Base-by-base conservation (phyloP, 768 basidiomycete genomes). In the Pleurotus pulmonarius region DNA sequence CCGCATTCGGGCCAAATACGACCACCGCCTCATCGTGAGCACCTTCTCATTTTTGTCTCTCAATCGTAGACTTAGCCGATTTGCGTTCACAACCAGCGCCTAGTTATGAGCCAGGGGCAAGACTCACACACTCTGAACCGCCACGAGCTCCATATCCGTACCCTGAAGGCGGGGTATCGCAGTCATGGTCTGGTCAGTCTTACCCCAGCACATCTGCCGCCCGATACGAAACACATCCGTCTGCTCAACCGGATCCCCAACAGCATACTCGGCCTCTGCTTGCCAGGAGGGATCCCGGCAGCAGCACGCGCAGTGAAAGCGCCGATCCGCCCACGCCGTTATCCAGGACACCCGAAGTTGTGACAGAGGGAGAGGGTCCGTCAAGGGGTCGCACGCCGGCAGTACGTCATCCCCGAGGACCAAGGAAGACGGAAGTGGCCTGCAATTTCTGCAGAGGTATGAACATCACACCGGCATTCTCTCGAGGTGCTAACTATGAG, bases 361-460 rank as follows among this genome's bases (percentile, higher is more conserved):
- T 24, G 37, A 41, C 38, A 11, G 51, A 53, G 16, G 51, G 51
- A 53, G 51, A 53, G 51, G 51, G 51, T 37, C 41, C 51, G n/a
- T 16, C 51, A 12, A 53, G 51, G 51, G 51, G 51, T 53, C 51
- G 51, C 5, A 53, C 51, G 12, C 16, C 51, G 37, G 51, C 39
- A 8, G 51, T 29, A 53, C 51, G 51, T 53, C 51, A 53, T 41
- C 51, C 51, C 18, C 51, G 51, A 16, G 51, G 51, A 12, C 51
- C 51, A n/a, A 69, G 73, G 61, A 87, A 86, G 73, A 82, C 81
- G 34, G 72, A 73, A 20, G 77, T 90, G 37, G 89, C 89, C 57
- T 92, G 89, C 72, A 75, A 87, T 69, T 90, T 90, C 67, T 92
- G 89, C 73, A 78, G 89, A 79, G 79, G 89, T 85, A 63, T 64